A percentile compares a stretch with the other conserved stretches of the same genome.
These are phyloP conservation scores for Diaporthe vaccinii DNA, from an alignment of 2,329 filamentous ascomycete genomes.

Conservation along the genomic window DNA sequence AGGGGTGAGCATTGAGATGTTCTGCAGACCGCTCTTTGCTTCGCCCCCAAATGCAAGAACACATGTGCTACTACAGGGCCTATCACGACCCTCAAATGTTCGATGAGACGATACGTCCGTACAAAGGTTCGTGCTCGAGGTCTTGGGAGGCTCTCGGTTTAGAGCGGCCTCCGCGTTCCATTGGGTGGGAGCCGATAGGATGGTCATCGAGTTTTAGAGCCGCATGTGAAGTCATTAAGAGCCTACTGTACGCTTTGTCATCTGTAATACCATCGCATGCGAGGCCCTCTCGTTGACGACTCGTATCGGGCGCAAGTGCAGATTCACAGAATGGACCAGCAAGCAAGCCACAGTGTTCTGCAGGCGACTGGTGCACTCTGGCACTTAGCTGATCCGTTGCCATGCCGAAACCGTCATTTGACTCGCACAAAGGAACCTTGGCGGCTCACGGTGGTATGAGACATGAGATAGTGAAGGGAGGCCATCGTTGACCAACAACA, in stretches of 20 bases:
- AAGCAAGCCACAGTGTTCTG: not conserved
- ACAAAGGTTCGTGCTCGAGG: not conserved
- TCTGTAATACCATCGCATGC: not conserved
- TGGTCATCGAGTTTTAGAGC: not conserved
- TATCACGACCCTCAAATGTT: not conserved
- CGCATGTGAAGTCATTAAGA: not conserved
- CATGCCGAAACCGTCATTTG: not conserved
- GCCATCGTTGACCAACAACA: not conserved
- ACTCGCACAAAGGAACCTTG: not conserved
- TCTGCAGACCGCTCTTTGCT: conserved; percentile 25
- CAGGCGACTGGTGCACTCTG: not conserved
- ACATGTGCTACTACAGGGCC: conserved; percentile 3
- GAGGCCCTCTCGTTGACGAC: not conserved
- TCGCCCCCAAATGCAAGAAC: conserved; percentile 9
- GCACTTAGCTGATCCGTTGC: not conserved
- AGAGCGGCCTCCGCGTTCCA: not conserved
- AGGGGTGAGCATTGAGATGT: conserved; percentile 1
- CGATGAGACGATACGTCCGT: not conserved
- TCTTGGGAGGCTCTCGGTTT: not conserved
- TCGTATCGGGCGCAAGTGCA: conserved; percentile 6
- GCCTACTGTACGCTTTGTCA: not conserved
- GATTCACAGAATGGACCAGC: not conserved
- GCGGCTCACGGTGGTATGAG: not conserved
- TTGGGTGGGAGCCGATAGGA: not conserved
- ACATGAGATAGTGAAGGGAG: not conserved